phyloP scores from a whole-genome alignment of 306 rosid genomes.

The Fragaria iinumae region DNA sequence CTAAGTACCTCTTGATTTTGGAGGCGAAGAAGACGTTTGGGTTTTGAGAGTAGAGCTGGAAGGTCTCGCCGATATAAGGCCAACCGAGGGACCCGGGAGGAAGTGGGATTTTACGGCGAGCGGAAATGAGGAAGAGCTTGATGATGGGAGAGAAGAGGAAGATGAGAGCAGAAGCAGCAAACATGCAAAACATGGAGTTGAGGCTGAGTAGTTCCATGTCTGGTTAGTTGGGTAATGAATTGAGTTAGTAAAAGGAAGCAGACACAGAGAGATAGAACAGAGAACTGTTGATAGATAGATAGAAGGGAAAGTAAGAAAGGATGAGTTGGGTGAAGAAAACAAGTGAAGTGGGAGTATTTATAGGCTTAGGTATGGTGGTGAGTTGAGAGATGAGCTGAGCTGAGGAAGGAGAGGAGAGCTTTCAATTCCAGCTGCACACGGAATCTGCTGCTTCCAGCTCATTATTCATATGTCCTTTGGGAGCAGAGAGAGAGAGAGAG shows the following conservation, averaged over 20 bases:
- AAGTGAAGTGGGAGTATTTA: slow-evolving; percentile 11
- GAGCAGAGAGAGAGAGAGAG: neutral
- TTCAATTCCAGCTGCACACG: slow-evolving; percentile 64
- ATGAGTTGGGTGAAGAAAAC: slow-evolving; percentile 12
- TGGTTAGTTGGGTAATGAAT: neutral
- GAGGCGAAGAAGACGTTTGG: slow-evolving; percentile 86
- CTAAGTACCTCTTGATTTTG: slow-evolving; percentile 48
- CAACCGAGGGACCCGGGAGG: slow-evolving; percentile 89
- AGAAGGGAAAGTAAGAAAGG: neutral
- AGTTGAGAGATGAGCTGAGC: slow-evolving; percentile 13
- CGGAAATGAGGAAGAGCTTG: slow-evolving; percentile 30
- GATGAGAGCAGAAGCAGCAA: slow-evolving; percentile 25
- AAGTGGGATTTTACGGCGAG: slow-evolving; percentile 43
- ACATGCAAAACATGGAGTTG: slow-evolving; percentile 18
- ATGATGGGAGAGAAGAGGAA: slow-evolving; percentile 35
- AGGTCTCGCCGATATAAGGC: slow-evolving; percentile 88
- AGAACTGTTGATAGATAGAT: neutral
- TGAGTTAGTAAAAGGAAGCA: neutral
- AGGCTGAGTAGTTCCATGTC: slow-evolving; percentile 34
- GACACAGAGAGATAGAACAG: neutral
- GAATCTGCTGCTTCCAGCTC: slow-evolving; percentile 81
- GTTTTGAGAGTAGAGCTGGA: slow-evolving; percentile 93
- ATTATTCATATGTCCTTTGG: neutral
- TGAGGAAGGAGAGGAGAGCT: slow-evolving; percentile 22
- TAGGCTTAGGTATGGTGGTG: neutral